Percentiles rank a stretch among this genome's conserved stretches.
phyloP scores from a whole-genome alignment of 164 flowering plant species.

The Stephania yunnanensis region DNA sequence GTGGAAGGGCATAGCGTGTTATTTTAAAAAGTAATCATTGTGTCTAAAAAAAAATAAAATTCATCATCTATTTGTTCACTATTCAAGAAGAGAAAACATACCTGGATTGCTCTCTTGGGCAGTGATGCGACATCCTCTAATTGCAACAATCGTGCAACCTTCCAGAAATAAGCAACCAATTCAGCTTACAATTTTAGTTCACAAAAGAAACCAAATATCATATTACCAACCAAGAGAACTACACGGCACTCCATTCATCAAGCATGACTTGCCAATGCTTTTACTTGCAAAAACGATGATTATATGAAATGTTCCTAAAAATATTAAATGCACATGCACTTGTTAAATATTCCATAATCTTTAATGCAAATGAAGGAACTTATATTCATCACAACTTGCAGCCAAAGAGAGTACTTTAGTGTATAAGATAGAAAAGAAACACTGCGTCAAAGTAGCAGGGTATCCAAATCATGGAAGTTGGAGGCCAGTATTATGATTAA shows the following conservation, averaged over 20 bases:
- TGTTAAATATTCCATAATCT: background rate
- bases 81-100: conserved; percentile 8
- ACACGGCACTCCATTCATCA: background rate
- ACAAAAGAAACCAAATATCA: background rate
- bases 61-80: background rate
- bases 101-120: conserved; percentile 98
- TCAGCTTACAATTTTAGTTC: conserved; percentile 1
- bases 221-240: background rate
- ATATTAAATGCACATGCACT: background rate
- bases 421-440: too few species aligned
- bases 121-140: conserved; percentile 55
- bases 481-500: too few species aligned
- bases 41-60: background rate
- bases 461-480: too few species aligned
- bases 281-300: background rate
- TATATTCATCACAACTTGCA: too few species aligned
- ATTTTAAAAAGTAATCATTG: too few species aligned
- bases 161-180: conserved; percentile 14
- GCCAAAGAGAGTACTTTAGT: too few species aligned
- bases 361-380: background rate
- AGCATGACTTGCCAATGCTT: background rate
- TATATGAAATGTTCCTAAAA: background rate
- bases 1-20: too few species aligned
- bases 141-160: conserved; percentile 80
- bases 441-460: too few species aligned